Conservation (phyloP, 352 stramenopile species). For the Phytopythium sindhum region DNA sequence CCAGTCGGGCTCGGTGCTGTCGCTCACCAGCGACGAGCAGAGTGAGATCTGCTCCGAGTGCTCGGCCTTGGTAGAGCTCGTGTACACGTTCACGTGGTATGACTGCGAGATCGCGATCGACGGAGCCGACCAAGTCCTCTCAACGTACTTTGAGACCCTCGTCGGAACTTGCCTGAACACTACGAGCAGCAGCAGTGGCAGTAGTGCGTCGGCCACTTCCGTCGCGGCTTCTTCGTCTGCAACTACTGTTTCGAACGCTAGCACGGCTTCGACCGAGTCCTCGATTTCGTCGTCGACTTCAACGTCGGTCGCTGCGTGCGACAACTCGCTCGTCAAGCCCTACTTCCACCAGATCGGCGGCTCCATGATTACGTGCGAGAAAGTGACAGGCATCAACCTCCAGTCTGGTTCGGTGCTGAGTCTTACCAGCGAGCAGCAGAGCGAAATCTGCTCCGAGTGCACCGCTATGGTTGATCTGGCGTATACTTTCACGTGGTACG, state of each 20-base stretch:
- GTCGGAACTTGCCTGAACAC: slow-evolving; percentile 8
- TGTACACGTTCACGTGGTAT: slow-evolving; percentile 12
- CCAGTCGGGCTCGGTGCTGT: slow-evolving; percentile 4
- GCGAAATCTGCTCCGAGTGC: slow-evolving; percentile 17
- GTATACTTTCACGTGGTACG: slow-evolving; percentile 10
- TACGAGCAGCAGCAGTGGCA: slow-evolving; percentile 4
- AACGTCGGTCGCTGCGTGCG: slow-evolving; percentile 5
- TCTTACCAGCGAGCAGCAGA: slow-evolving; percentile 7
- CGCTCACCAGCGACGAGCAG: slow-evolving; percentile 6
- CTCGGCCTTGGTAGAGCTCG: slow-evolving; percentile 8
- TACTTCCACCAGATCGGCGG: slow-evolving; percentile 12
- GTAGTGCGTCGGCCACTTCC: background rate
- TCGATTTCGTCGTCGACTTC: background rate
- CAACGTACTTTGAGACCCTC: slow-evolving; percentile 17
- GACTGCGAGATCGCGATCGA: slow-evolving; percentile 17
- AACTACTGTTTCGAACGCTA: background rate
- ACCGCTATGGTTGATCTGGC: slow-evolving; percentile 8
- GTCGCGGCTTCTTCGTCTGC: background rate
- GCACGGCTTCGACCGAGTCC: background rate
- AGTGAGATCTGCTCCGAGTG: slow-evolving; percentile 17
- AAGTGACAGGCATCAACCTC: slow-evolving; percentile 13
- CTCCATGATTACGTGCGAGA: slow-evolving; percentile 10
- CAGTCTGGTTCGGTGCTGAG: slow-evolving; percentile 4
- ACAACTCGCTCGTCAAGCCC: slow-evolving; percentile 12
- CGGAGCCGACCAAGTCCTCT: slow-evolving; percentile 13